Conservation (phyloP, 495 filamentous ascomycete genomes). For the Jackrogersella minutella region DNA sequence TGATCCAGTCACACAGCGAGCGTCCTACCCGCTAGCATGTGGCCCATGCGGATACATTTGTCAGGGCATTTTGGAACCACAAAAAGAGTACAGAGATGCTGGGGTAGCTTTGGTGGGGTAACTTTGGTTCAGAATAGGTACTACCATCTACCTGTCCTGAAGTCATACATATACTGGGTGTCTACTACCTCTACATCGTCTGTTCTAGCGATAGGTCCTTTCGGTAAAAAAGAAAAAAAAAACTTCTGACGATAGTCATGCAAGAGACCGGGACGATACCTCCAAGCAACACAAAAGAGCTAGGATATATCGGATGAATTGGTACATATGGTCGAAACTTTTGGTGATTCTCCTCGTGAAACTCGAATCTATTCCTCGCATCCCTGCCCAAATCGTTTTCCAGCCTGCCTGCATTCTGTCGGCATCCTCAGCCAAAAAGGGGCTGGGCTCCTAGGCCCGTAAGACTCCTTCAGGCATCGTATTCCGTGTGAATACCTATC, state of each 20-base stretch:
- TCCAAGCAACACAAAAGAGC: conserved; percentile 3
- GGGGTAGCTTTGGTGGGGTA: too few species aligned
- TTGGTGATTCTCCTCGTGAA: background rate
- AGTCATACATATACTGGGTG: background rate
- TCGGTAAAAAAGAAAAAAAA: background rate
- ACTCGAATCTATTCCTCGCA: conserved; percentile 22
- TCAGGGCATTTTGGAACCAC: background rate
- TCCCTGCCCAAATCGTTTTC: background rate
- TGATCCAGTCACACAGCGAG: background rate
- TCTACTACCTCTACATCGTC: background rate
- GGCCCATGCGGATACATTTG: too few species aligned
- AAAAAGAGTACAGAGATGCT: background rate
- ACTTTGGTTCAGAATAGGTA: background rate
- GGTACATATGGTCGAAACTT: background rate
- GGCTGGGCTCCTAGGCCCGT: background rate
- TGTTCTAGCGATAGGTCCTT: background rate
- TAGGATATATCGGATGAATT: background rate
- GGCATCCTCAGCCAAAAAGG: background rate
- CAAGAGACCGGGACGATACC: background rate
- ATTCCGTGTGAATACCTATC: background rate
- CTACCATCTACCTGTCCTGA: background rate
- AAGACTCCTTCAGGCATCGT: background rate
- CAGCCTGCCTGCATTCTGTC: background rate
- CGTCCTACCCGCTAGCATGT: background rate
- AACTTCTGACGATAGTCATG: background rate